Evolutionary conservation across 352 stramenopile genomes (phyloP).

Genomic region (Phytophthora pinifolia): DNA sequence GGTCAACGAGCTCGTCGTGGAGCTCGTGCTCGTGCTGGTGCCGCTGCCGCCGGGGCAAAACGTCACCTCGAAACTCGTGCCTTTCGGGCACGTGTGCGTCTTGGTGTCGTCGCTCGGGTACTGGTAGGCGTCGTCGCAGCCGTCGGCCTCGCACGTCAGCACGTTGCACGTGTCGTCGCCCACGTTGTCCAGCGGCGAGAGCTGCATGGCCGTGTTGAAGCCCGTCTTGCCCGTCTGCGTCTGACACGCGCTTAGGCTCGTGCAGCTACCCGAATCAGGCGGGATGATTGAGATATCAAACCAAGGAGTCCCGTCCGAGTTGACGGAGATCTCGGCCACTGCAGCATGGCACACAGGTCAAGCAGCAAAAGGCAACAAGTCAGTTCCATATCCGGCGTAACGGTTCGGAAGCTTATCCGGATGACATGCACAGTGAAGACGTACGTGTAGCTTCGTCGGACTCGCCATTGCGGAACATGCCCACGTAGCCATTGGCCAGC

Average conservation of each 20-base stretch:
- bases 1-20: conserved; percentile 17
- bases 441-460: conserved; percentile 41
- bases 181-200: conserved; percentile 45
- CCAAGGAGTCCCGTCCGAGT: conserved; percentile 43
- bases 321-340: conserved; percentile 55
- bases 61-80: conserved; percentile 60
- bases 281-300: conserved; percentile 66
- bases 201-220: conserved; percentile 66
- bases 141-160: conserved; percentile 50
- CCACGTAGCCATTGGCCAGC: conserved; percentile 40
- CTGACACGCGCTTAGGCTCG: conserved; percentile 47
- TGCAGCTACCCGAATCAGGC: conserved; percentile 41
- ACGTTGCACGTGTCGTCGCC: conserved; percentile 41
- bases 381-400: conserved; percentile 17
- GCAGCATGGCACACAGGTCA: conserved; percentile 2
- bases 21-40: conserved; percentile 30
- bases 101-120: conserved; percentile 65
- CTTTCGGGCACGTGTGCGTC: conserved; percentile 53
- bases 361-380: conserved; percentile 8
- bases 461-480: conserved; percentile 59
- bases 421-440: conserved; percentile 9
- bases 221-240: conserved; percentile 46
- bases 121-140: conserved; percentile 57
- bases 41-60: conserved; percentile 59
- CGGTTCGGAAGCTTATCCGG: conserved; percentile 8